Base-by-base conservation (phyloP, 1,284 basidiomycete genomes). In the Leucoagaricus sp. region DNA sequence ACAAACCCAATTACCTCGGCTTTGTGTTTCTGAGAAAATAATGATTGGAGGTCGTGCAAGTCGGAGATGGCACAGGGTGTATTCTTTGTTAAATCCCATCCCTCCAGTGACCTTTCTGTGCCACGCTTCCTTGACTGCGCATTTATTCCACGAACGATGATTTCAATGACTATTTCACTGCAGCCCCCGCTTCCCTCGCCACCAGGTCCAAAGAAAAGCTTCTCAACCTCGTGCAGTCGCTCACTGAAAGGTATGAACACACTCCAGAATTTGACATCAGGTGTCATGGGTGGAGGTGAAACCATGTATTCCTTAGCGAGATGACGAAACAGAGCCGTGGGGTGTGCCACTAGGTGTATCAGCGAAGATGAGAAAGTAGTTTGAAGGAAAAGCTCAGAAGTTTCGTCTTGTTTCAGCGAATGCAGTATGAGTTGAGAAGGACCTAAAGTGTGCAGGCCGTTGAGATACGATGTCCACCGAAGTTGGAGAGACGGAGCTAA, bases 191-290 rank as follows among this genome's bases (percentile, higher is more conserved):
- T 72, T 9, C 87, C 86, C 47, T 79, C 77, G 6, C 83, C 85
- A 9, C 68, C 72, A 0, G 72, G 58, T 1, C 85, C 86, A 62
- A 83, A 85, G 4, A 89, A 78, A 13, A 91, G 72, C 42, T 69
- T 72, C 61, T 89, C 85, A 17, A 77, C 78, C 59, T 91, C 87
- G 46, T 79, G 71, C 3, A 63, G 67, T 12, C 91, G 79, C 63
- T 85, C 81, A 36, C 85, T 81, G 58, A 90, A 65, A 0, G 89
- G 87, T 15, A 84, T 68, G 65, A 92, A 92, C 5, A 89, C 76
- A 29, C 75, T 72, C 88, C 89, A 93, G 71, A 92, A 93, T 63
- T 88, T 89, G 53, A 79, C 74, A n/a, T 78, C 74, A 0, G 81
- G 63, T 2, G 84, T 80, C 36, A 76, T 65, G 4, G 87, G 85